Evolutionary conservation across 1,284 basidiomycete species (phyloP), one percentile per base, ranked within the genome.

Genomic region (Marasmius oreades): DNA sequence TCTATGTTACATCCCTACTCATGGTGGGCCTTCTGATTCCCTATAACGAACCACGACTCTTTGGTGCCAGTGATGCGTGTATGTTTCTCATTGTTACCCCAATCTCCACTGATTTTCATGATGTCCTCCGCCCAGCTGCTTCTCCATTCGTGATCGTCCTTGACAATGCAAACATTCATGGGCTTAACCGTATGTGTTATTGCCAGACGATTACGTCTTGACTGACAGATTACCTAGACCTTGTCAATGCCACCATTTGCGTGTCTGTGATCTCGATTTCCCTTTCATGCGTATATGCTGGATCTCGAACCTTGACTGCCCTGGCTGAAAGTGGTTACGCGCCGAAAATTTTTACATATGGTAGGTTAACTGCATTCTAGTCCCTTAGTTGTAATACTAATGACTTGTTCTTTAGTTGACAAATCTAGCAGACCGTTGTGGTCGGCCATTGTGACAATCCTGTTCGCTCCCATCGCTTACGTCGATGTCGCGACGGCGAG

Each of bases 231-330:
- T 45, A 10, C 12, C 5, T 56, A 75, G 74, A 77, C 61, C 77
- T 84, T 68, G 82, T 90, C 71, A 92, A 92, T 66, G 84, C 82
- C 26, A 80, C 77, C 46, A 85, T 92, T 58, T 77, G 90, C 58
- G 77, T 86, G 34, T 85, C 86, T 54, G 88, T 89, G 18, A 77
- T 87, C 56, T 88, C 85, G 0, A 86, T 89, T 16, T 86, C 84
- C 8, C 81, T 84, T 59, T 84, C 84, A 23, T 82, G 85, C 63
- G 71, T 90, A 28, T 92, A 86, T 68, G 83, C 84, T 36, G 79
- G 80, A 23, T 84, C 82, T 22, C 77, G 86, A 57, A 85, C 82
- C 6, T 70, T 89, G 20, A 85, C 88, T 63, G 85, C 83, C 44
- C 77, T 92, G 43, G 82, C 88, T 0, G 76, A 86, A 50, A 81